Conservation (phyloP, 2,329 filamentous ascomycete genomes). For the Cladosporium cucumerinum region DNA sequence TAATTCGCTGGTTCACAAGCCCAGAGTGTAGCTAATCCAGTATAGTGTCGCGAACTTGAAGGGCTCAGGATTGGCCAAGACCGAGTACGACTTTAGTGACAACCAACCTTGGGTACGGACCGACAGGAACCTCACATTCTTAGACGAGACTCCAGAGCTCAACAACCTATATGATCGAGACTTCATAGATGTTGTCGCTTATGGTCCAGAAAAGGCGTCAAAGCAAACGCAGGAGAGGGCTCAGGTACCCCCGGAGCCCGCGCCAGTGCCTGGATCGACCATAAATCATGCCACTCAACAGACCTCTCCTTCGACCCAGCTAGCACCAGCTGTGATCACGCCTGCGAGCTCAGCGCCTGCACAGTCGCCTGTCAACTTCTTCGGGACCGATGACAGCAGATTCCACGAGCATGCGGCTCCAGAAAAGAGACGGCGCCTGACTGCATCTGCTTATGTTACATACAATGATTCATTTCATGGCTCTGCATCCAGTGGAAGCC, state of each 20-base stretch:
- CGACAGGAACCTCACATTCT: slow-evolving; percentile 29
- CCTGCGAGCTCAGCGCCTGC: slow-evolving; percentile 2
- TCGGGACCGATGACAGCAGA: slow-evolving; percentile 1
- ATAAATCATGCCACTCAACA: slow-evolving; percentile 5
- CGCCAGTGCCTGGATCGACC: not conserved
- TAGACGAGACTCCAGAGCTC: slow-evolving; percentile 34
- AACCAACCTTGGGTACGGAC: slow-evolving; percentile 33
- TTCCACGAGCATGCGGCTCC: slow-evolving; percentile 12
- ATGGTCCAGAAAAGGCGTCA: slow-evolving; percentile 14
- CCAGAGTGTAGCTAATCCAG: not conserved
- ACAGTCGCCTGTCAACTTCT: slow-evolving; percentile 8
- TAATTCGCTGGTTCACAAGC: not conserved
- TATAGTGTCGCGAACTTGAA: slow-evolving; percentile 25
- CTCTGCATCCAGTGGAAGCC: slow-evolving; percentile 1
- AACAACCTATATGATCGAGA: slow-evolving; percentile 33
- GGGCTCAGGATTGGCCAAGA: slow-evolving; percentile 28
- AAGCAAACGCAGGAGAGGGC: not conserved
- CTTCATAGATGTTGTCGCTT: slow-evolving; percentile 22
- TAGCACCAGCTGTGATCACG: not conserved
- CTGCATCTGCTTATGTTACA: slow-evolving; percentile 3
- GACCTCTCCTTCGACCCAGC: slow-evolving; percentile 7
- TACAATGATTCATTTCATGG: slow-evolving; percentile 8
- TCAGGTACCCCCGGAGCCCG: not conserved
- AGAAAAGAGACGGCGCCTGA: slow-evolving; percentile 10
- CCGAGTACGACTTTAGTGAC: slow-evolving; percentile 32